Base-by-base conservation (phyloP, 2,329 filamentous ascomycete species). In the Sporothrix variecibatus region DNA sequence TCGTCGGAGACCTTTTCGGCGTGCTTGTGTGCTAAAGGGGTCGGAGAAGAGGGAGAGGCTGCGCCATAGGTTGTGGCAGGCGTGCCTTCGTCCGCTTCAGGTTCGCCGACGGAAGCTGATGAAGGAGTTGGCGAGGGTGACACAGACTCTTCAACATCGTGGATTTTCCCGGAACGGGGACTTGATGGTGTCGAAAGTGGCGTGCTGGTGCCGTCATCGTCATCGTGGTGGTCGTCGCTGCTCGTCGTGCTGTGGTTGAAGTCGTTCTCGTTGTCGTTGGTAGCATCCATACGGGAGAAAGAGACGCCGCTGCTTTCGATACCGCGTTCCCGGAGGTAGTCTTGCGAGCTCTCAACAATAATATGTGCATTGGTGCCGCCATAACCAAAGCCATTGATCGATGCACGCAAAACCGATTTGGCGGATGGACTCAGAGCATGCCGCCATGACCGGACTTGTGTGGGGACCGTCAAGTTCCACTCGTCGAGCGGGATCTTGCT, bases 371-470 rank as follows among this genome's bases (percentile, higher is more conserved):
- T 80, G 34, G 80, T 78, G 9, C 78, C 78, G 6, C 83, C 84
- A 20, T 83, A 85, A 0, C 85, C 85, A 71, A 86, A 87, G 31
- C 80, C 82, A 78, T 86, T 86, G 74, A 87, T 79, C 72, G 84
- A 86, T 56, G 77, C 77, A 1, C 78, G 75, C n/a, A 76, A 71
- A 40, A 79, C 72, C 15, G 64, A 11, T 11, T 23, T 17, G 9
- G 58, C 56, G 2, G 40, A 38, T 9, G 23, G 34, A n/a, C 26
- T 40, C 2, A 65, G 15, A 9, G 67, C 65, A 0, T n/a, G 40
- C 0, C 74, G 81, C 81, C 46, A 84, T 70, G 9, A 83, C 79
- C 1, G 78, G 78, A 76, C 82, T 81, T 20, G 79, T 79, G 77
- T 85, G 82, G 49, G 83, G 80, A 75, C 80, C 80, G 60, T 62